Percentiles rank a stretch among this genome's conserved stretches.
Conservation (phyloP, 495 filamentous ascomycete species). For the Jackrogersella multiformis region DNA sequence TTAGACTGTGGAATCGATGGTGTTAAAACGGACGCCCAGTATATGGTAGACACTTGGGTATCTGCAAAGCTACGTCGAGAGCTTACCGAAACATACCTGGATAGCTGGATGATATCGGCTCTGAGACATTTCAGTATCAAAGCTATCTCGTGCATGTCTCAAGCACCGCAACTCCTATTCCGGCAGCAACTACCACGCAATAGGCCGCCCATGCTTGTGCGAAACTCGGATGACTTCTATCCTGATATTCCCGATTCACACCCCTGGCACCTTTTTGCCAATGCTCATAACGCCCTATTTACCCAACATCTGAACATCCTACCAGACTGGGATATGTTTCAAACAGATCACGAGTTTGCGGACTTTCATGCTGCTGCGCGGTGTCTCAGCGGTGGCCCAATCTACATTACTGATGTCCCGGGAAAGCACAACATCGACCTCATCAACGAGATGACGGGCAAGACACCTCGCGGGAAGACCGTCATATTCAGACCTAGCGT, state of each 20-base stretch:
- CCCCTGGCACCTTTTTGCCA: conserved; percentile 93
- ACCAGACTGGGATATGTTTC: conserved; percentile 99
- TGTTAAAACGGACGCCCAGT: conserved; percentile 93
- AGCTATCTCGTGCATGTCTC: conserved; percentile 92
- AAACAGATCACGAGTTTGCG: conserved; percentile 79
- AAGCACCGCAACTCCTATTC: conserved; percentile 83
- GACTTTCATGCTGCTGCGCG: conserved; percentile 89
- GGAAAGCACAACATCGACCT: conserved; percentile 78
- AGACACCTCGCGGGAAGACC: conserved; percentile 71
- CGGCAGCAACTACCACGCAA: conserved; percentile 80
- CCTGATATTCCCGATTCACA: conserved; percentile 80
- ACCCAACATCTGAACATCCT: conserved; percentile 66
- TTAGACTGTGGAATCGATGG: conserved; percentile 73
- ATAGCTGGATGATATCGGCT: conserved; percentile 83
- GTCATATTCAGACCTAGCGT: conserved; percentile 80
- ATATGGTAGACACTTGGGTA: conserved; percentile 78
- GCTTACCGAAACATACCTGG: conserved; percentile 78
- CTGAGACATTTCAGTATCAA: conserved; percentile 79
- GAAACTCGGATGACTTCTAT: conserved; percentile 96
- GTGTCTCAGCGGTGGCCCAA: conserved; percentile 88
- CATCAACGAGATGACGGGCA: conserved; percentile 77
- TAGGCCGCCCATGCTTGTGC: conserved; percentile 72
- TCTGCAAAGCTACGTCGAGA: conserved; percentile 71
- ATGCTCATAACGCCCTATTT: conserved; percentile 89
- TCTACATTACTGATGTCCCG: conserved; percentile 92